Conservation (phyloP, 768 basidiomycete species). For the Pisolithus orientalis region DNA sequence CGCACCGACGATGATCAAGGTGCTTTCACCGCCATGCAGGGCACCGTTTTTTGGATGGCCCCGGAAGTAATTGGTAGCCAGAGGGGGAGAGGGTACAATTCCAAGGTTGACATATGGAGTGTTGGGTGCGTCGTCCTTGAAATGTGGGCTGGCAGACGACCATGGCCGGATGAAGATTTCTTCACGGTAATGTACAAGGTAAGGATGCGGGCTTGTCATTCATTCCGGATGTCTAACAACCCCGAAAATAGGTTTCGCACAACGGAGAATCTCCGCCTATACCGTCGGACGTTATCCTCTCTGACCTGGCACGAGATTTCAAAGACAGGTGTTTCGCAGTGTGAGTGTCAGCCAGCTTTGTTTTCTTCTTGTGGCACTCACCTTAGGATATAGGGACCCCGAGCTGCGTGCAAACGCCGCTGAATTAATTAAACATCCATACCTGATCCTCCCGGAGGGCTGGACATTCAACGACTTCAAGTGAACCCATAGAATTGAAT, state of each 20-base stretch:
- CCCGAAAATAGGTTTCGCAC: conserved; percentile 61
- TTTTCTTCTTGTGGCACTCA: neutral
- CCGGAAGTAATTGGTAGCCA: conserved; percentile 88
- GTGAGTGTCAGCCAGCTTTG: conserved; percentile 37
- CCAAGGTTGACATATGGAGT: conserved; percentile 98
- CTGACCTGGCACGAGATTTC: conserved; percentile 78
- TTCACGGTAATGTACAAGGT: conserved; percentile 96
- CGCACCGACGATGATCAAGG: conserved; percentile 81
- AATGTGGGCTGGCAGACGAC: conserved; percentile 97
- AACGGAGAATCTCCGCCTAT: conserved; percentile 84
- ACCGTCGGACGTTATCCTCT: conserved; percentile 74
- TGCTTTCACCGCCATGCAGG: conserved; percentile 90
- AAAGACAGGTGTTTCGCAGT: conserved; percentile 84
- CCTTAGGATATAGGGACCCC: conserved; percentile 52
- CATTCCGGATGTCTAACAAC: neutral
- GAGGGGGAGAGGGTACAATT: conserved; percentile 82
- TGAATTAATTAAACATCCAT: conserved; percentile 75
- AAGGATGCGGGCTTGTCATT: conserved; percentile 9
- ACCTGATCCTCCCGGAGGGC: conserved; percentile 62
- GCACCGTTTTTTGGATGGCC: conserved; percentile 99
- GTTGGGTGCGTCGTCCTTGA: conserved; percentile 97
- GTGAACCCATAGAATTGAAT: conserved; percentile 9
- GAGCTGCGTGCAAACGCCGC: conserved; percentile 74
- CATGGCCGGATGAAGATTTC: conserved; percentile 88
- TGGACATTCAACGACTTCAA: conserved; percentile 67